Percentiles rank a stretch among this genome's conserved stretches.
These are phyloP conservation scores for Globisporangium rhizosaccharum DNA, from an alignment of 352 stramenopile species.

Conservation along the genomic window DNA sequence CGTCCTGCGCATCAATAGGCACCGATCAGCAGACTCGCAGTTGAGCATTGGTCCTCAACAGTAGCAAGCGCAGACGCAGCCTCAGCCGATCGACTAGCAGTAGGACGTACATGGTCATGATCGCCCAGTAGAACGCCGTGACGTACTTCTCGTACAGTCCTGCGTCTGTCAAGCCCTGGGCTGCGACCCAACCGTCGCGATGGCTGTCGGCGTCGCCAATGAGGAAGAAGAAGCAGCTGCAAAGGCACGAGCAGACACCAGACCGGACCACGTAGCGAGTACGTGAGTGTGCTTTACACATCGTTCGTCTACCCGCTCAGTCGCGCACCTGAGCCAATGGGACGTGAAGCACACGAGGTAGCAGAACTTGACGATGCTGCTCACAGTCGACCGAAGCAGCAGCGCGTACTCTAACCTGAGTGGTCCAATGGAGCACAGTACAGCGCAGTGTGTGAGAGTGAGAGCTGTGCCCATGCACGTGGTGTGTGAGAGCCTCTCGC, in stretches of 20 bases:
- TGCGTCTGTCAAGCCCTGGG: slow-evolving; percentile 28
- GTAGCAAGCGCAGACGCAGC: neutral
- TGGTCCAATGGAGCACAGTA: neutral
- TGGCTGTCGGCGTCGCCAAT: slow-evolving; percentile 25
- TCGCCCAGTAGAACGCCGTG: slow-evolving; percentile 57
- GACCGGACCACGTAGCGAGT: neutral
- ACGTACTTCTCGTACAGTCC: slow-evolving; percentile 32
- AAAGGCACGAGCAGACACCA: too few relatives aligned
- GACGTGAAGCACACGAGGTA: slow-evolving; percentile 66
- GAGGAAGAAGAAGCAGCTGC: slow-evolving; percentile 52
- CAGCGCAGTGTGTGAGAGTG: neutral
- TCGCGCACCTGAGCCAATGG: slow-evolving; percentile 46
- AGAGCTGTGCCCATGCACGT: too few relatives aligned
- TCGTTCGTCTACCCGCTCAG: neutral
- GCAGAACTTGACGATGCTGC: slow-evolving; percentile 56
- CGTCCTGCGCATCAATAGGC: slow-evolving; percentile 18
- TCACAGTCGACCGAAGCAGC: slow-evolving; percentile 69
- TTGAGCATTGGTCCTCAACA: too few relatives aligned
- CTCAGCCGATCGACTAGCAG: neutral
- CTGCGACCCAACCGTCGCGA: slow-evolving; percentile 39
- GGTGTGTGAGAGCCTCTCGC: neutral
- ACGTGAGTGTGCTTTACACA: neutral
- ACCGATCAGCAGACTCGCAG: neutral
- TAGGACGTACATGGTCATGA: slow-evolving; percentile 60
- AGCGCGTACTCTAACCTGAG: slow-evolving; percentile 32